Evolutionary conservation across 805 yeast genomes (phyloP).

Genomic region (Candida multigemmis): DNA sequence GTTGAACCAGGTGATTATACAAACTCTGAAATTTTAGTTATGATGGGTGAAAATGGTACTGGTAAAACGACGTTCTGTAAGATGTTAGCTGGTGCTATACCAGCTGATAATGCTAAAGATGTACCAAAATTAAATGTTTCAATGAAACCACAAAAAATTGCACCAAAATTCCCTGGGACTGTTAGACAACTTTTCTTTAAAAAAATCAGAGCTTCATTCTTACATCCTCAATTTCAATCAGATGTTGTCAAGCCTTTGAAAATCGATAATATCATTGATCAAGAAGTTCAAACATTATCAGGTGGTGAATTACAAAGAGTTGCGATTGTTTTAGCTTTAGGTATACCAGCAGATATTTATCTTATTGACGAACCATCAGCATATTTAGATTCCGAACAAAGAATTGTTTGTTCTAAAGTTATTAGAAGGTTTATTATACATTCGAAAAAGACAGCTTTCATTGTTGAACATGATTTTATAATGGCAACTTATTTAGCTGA

Average conservation of each 20-base stretch:
- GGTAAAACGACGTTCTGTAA: constrained; percentile 98
- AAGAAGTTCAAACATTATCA: constrained; percentile 93
- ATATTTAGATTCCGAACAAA: constrained; percentile 97
- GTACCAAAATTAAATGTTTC: constrained; percentile 87
- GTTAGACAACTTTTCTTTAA: constrained; percentile 96
- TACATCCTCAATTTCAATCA: constrained; percentile 96
- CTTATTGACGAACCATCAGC: constrained; percentile 99
- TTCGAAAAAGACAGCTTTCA: constrained; percentile 96
- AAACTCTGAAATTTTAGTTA: constrained; percentile 92
- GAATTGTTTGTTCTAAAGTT: constrained; percentile 97
- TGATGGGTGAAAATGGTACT: constrained; percentile 99
- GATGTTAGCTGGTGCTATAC: constrained; percentile 84
- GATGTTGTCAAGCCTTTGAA: constrained; percentile 94
- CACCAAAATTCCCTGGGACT: constrained; percentile 97
- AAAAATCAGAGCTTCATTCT: constrained; percentile 88
- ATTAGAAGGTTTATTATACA: constrained; percentile 94
- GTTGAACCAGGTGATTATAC: constrained; percentile 87
- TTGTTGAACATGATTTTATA: constrained; percentile 99
- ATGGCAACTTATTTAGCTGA: constrained; percentile 99
- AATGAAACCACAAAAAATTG: constrained; percentile 98
- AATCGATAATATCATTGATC: constrained; percentile 91
- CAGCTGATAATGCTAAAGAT: constrained; percentile 73
- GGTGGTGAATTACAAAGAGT: constrained; percentile 99
- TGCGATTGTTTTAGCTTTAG: constrained; percentile 91
- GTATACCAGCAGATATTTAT: constrained; percentile 92